Conservation (phyloP, 495 filamentous ascomycete genomes). For the Neurospora tetrasperma region DNA sequence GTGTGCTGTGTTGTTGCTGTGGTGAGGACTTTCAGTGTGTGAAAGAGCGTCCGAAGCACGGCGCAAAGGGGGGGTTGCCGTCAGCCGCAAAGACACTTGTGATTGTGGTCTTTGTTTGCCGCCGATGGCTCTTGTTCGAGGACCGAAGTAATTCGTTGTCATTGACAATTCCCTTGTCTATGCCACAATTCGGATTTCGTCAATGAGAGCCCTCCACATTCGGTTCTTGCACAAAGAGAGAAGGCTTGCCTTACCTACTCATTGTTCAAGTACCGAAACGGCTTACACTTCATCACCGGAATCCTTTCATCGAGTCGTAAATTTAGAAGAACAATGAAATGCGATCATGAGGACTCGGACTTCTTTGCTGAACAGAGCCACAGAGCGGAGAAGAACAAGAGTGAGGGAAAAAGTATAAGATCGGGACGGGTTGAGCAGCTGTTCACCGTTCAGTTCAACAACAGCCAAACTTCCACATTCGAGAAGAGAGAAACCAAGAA, state of each 20-base stretch:
- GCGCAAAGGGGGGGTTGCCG: neutral
- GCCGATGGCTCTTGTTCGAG: neutral
- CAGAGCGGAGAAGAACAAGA: neutral
- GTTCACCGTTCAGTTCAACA: neutral
- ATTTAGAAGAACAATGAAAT: neutral
- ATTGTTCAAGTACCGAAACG: neutral
- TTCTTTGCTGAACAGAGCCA: neutral
- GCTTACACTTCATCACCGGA: neutral
- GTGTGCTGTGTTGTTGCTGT: conserved; percentile 4
- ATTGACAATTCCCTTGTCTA: neutral
- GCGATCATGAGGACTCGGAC: neutral
- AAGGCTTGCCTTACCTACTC: neutral
- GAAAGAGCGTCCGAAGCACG: neutral
- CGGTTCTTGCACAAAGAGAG: neutral
- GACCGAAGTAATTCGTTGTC: neutral
- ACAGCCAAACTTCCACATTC: neutral
- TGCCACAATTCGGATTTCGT: neutral
- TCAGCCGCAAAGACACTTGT: neutral
- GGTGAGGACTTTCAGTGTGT: neutral
- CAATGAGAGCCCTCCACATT: neutral
- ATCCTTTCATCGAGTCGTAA: neutral
- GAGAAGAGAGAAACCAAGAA: neutral
- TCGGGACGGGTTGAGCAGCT: neutral
- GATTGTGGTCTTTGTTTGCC: neutral
- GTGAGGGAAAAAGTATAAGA: neutral